Base-by-base conservation (phyloP, 2,329 filamentous ascomycete species). In the Talaromyces sp. region DNA sequence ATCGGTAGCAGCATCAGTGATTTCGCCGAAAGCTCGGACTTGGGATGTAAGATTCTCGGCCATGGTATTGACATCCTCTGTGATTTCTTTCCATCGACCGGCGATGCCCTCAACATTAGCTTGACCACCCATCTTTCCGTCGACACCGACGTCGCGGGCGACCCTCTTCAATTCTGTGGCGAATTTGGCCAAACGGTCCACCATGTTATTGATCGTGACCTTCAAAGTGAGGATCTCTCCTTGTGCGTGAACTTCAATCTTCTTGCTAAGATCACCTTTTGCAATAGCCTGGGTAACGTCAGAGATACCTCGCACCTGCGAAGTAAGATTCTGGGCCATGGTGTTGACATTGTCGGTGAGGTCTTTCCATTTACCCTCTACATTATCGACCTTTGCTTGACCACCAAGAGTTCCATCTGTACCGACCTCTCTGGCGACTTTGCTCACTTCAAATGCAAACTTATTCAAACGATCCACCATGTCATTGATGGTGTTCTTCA, bases 201-300 rank as follows among this genome's bases (percentile, higher is more conserved):
- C 93, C 93, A 97, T 97, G 85, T 97, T 93, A 77, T 97, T 97
- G 80, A 97, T 96, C 56, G 93, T 97, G 75, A 95, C 91, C 76
- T 96, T 96, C 64, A 97, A 80, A 1, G 96, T 88, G 70, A 94
- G 86, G 68, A 97, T 96, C 78, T 97, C 93, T 76, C 93, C 93
- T 78, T 93, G 92, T 58, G 93, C 93, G 72, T 96, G 90, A 13
- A 97, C 93, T 69, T 95, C 90, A 72, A 97, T 96, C 80, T 94
- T 94, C 75, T 93, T 90, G 75, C 90, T 95, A 88, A 97, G 93
- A 79, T 97, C 91, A 70, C 93, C 93, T 72, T 93, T 91, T 68
- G 92, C 92, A 78, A 96, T 96, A 68, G 92, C 92, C 77, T 96
- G 92, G 1, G 92, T 96, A 72, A 96, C 93, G 62, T 92, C 90